Evolutionary conservation across 106 monocot genomes (phyloP).

Genomic region (Iris macrosiphon): DNA sequence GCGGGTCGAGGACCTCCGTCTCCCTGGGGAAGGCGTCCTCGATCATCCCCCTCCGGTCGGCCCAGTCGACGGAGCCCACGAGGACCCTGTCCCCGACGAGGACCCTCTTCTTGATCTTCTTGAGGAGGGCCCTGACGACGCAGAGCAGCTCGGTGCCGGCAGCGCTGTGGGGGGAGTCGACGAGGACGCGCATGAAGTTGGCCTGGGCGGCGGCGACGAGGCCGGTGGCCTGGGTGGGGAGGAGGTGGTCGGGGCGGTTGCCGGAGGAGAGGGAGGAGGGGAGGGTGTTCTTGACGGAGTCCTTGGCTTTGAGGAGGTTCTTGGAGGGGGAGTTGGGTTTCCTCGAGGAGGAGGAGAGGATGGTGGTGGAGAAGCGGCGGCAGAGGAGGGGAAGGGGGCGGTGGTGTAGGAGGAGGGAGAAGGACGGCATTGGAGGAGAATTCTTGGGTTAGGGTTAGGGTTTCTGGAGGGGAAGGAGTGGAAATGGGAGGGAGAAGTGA

Average conservation of each 20-base stretch:
- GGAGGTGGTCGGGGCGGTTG: slow-evolving; percentile 19
- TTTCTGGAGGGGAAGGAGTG: too few relatives aligned
- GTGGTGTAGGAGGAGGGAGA: slow-evolving; percentile 10
- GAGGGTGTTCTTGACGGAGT: slow-evolving; percentile 19
- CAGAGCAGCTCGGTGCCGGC: slow-evolving; percentile 69
- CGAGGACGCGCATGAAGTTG: slow-evolving; percentile 87
- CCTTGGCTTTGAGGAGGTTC: slow-evolving; percentile 40
- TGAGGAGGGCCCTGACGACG: slow-evolving; percentile 76
- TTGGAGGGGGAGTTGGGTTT: slow-evolving; percentile 30
- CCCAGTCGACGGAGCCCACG: slow-evolving; percentile 79
- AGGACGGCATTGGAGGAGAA: slow-evolving; percentile 10
- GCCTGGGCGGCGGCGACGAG: slow-evolving; percentile 87
- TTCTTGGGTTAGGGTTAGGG: slow-evolving; percentile 12
- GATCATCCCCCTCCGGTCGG: slow-evolving; percentile 74
- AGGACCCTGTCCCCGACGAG: slow-evolving; percentile 84
- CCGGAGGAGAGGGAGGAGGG: slow-evolving; percentile 2
- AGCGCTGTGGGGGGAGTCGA: slow-evolving; percentile 30
- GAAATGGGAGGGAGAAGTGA: too few relatives aligned
- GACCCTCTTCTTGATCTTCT: slow-evolving; percentile 85
- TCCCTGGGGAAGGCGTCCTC: slow-evolving; percentile 62
- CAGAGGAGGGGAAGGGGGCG: slow-evolving; percentile 7
- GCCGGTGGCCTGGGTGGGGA: slow-evolving; percentile 75
- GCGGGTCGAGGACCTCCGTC: slow-evolving; percentile 66
- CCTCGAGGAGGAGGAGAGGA: not conserved
- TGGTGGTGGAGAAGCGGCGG: not conserved